Conservation (phyloP, 345 rosid species). For the Kandelia obovata region DNA sequence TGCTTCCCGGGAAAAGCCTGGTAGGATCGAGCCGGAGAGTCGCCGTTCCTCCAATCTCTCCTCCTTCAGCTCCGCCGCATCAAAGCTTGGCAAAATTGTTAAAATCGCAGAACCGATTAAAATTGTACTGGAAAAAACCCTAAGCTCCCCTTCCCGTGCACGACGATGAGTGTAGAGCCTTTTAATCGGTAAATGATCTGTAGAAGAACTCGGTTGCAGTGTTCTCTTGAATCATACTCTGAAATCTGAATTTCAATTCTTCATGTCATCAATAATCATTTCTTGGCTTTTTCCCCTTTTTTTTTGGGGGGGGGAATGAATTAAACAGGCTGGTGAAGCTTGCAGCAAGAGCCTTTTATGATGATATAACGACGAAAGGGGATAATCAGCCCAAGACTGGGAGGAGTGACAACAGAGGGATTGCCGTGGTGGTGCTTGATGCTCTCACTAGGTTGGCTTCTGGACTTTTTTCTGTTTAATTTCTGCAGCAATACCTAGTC, state of each 20-base stretch:
- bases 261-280: neutral
- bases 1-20: too few species aligned
- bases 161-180: conserved; percentile 43
- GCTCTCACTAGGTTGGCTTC: conserved; percentile 55
- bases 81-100: too few species aligned
- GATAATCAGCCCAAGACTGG: conserved; percentile 76
- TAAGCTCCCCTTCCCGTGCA: too few species aligned
- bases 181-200: conserved; percentile 34
- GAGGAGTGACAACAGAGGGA: conserved; percentile 68
- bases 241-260: neutral
- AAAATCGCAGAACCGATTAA: too few species aligned
- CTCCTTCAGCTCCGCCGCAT: too few species aligned
- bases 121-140: too few species aligned
- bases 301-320: neutral
- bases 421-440: conserved; percentile 79
- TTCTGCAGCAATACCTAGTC: neutral
- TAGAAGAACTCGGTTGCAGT: neutral
- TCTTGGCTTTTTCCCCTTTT: neutral
- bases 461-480: neutral
- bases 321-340: conserved; percentile 65
- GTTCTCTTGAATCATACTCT: neutral
- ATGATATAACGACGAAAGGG: conserved; percentile 62
- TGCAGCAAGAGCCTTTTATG: conserved; percentile 76
- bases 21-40: too few species aligned
- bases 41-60: too few species aligned